Base-by-base conservation (phyloP, 2,329 filamentous ascomycete genomes). In the Alternaria panax region DNA sequence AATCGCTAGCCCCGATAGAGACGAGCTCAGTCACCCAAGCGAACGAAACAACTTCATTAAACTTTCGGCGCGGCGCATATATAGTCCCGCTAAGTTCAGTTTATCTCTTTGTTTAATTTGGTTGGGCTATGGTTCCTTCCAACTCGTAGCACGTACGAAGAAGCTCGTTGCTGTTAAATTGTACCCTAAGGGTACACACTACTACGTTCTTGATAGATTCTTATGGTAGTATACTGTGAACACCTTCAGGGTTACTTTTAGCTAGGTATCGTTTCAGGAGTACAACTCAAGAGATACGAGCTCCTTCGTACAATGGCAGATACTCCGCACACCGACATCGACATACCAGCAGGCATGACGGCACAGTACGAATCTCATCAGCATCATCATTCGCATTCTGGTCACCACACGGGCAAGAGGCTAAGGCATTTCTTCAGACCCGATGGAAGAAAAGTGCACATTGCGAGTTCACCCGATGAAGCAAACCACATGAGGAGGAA, bases 381-480 rank as follows among this genome's bases (percentile, higher is more conserved):
- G 30, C 57, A 62, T 43, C 69, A 67, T 22, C 67, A 70, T 47
- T 58, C 61, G 9, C 72, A 74, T 57, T 32, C 73, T 14, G 32
- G 41, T 20, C 69, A 76, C 43, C 66, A 75, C 46, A 60, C 73
- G 2, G 75, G 78, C 2, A 80, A 80, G 27, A 78, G 81, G 30
- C 76, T 86, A 0, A 80, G 83, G 22, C 83, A 87, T 59, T 85
- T 88, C 59, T 69, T 84, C 3, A 81, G 84, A 46, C 86, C 87
- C 0, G 79, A 84, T 69, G 87, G 87, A 25, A 81, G 81, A 54
- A 82, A 82, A 63, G 80, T 88, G 5, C 83, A 88, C 54, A 83
- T 88, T 51, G 85, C 85, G 7, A 75, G 82, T 3, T 81, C 79
- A 1, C 87, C 87, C 1, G 84, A 87, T 66, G 86, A 88, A 63